These are phyloP conservation scores for Musa itinerans DNA, from an alignment of 176 grass and related monocot genomes.

Conservation along the genomic window DNA sequence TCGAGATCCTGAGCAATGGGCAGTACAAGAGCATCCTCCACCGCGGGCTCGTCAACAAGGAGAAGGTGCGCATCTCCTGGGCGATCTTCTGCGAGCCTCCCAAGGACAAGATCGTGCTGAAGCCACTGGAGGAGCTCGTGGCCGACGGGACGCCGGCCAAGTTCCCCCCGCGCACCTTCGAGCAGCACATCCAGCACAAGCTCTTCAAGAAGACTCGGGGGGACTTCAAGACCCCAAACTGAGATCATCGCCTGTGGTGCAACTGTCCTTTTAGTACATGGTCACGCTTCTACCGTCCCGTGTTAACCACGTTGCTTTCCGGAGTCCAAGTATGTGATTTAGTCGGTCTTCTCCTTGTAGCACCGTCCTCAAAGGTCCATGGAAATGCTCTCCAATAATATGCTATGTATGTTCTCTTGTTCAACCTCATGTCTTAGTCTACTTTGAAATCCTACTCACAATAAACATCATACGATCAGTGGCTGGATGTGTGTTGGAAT, in stretches of 20 bases:
- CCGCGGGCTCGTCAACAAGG: conserved; percentile 77
- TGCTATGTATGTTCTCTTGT: no score
- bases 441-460: no score
- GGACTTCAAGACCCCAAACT: not conserved
- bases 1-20: conserved; percentile 83
- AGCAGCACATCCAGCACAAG: conserved; percentile 65
- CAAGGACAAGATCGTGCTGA: conserved; percentile 41
- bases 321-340: no score
- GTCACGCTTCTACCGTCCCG: no score
- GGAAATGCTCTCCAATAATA: no score
- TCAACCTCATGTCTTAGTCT: no score
- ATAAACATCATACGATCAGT: no score
- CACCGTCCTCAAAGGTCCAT: no score
- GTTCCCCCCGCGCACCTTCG: conserved; percentile 73
- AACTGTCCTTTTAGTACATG: not conserved
- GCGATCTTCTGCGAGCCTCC: conserved; percentile 91
- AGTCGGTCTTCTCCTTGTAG: no score
- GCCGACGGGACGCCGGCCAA: conserved; percentile 5
- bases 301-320: no score
- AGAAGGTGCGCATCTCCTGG: conserved; percentile 74
- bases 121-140: conserved; percentile 49
- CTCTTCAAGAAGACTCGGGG: conserved; percentile 59
- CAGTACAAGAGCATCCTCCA: conserved; percentile 86
- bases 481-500: no score
- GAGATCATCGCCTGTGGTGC: not conserved